Percentiles rank a stretch among this genome's conserved stretches.
phyloP scores from a whole-genome alignment of 148 eudicot genomes.

The Mesembryanthemum crystallinum region DNA sequence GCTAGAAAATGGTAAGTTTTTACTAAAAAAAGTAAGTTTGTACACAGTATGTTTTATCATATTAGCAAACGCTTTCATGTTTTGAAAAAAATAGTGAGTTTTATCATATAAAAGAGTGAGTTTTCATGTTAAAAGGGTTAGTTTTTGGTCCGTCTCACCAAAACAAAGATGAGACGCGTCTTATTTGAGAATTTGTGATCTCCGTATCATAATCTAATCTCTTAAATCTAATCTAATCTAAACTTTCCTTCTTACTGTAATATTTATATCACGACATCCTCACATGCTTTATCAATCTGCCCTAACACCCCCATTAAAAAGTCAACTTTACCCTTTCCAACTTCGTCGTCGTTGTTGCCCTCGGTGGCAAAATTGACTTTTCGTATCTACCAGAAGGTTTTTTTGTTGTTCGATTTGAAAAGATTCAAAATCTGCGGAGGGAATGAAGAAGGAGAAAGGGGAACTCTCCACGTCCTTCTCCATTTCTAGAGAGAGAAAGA shows the following conservation, averaged over 20 bases:
- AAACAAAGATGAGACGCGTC: too few species aligned
- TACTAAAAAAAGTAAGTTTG: too few species aligned
- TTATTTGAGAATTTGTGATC: too few species aligned
- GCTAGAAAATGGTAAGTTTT: too few species aligned
- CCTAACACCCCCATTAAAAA: background rate
- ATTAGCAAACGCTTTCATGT: too few species aligned
- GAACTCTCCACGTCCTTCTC: slow-evolving; percentile 3
- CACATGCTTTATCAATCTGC: background rate
- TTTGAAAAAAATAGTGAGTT: too few species aligned
- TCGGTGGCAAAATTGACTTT: background rate
- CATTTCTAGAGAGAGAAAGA: background rate
- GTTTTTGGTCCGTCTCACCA: too few species aligned
- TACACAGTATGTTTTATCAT: too few species aligned
- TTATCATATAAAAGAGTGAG: too few species aligned
- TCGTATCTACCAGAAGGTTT: background rate
- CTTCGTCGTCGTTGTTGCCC: background rate
- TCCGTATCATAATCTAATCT: background rate
- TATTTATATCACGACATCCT: background rate
- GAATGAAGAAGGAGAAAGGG: too few species aligned
- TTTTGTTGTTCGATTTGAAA: background rate
- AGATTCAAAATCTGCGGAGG: slow-evolving; percentile 16
- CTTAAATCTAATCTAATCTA: background rate
- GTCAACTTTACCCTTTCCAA: background rate
- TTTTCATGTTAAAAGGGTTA: too few species aligned
- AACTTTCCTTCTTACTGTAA: background rate